phyloP scores from a whole-genome alignment of 1,284 basidiomycete genomes.

The Cerioporus squamosus region DNA sequence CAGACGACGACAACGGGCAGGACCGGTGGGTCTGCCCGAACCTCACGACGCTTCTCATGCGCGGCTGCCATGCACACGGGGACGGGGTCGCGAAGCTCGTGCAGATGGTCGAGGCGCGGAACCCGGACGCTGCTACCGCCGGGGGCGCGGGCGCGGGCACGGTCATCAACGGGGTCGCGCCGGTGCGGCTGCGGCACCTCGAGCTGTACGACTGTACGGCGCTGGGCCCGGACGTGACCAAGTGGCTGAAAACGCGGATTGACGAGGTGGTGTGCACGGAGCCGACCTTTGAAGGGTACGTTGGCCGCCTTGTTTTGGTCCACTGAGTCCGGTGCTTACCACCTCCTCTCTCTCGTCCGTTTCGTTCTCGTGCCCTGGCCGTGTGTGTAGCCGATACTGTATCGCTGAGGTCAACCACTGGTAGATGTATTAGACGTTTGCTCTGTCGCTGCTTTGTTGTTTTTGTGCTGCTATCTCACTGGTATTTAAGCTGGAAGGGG shows the following conservation, averaged over 20 bases:
- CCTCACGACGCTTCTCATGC: conserved; percentile 58
- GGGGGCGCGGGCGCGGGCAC: conserved; percentile 5
- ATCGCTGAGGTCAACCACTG: conserved; percentile 7
- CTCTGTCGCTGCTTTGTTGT: neutral
- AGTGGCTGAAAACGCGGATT: conserved; percentile 63
- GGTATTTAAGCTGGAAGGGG: conserved; percentile 4
- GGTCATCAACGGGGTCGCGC: conserved; percentile 37
- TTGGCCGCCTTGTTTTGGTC: conserved; percentile 24
- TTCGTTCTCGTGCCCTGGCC: neutral
- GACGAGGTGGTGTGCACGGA: conserved; percentile 65
- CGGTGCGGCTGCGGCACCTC: conserved; percentile 53
- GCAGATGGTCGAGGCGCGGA: conserved; percentile 67
- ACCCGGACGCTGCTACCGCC: conserved; percentile 49
- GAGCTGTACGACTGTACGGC: conserved; percentile 68
- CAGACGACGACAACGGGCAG: conserved; percentile 55
- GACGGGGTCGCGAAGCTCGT: conserved; percentile 70
- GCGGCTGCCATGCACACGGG: conserved; percentile 60
- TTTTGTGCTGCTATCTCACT: neutral
- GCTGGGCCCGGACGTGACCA: conserved; percentile 65
- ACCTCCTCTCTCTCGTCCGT: neutral
- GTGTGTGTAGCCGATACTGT: conserved; percentile 4
- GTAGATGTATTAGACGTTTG: conserved; percentile 5
- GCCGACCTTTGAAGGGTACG: conserved; percentile 43
- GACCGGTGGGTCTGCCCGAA: conserved; percentile 66
- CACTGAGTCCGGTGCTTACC: conserved; percentile 12